Percentiles rank a stretch among this genome's conserved stretches.
Conservation (phyloP, 371 early-diverging fungal species). For the Thermomucor indicae-seudaticae region DNA sequence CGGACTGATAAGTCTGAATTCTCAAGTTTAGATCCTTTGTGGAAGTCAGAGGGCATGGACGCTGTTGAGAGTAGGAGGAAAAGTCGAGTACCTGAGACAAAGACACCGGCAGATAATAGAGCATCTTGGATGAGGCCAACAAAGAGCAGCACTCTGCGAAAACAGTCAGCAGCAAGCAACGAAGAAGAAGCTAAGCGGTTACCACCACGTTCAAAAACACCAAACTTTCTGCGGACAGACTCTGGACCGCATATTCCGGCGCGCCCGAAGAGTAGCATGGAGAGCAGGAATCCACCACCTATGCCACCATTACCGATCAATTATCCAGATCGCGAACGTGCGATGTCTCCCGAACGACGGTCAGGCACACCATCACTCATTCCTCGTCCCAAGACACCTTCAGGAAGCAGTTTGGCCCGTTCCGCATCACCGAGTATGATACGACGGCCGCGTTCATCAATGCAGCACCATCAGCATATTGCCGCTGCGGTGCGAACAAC, state of each 20-base stretch:
- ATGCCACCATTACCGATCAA: slow-evolving; percentile 2
- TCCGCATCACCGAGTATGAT: slow-evolving; percentile 23
- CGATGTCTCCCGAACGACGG: slow-evolving; percentile 19
- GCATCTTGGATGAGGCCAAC: slow-evolving; percentile 31
- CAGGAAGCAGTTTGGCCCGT: slow-evolving; percentile 5
- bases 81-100: slow-evolving; percentile 3
- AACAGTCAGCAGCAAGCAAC: slow-evolving; percentile 12
- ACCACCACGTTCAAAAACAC: slow-evolving; percentile 13
- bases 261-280: slow-evolving; percentile 19
- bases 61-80: not conserved
- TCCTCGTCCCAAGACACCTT: slow-evolving; percentile 31
- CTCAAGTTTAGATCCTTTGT: not conserved
- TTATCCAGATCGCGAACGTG: slow-evolving; percentile 16
- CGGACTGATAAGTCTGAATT: slow-evolving; percentile 1
- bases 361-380: slow-evolving; percentile 31
- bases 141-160: slow-evolving; percentile 23
- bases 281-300: slow-evolving; percentile 5
- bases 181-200: slow-evolving; percentile 5
- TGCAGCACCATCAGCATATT: slow-evolving; percentile 4
- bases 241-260: slow-evolving; percentile 8
- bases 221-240: slow-evolving; percentile 9
- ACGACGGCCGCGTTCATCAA: slow-evolving; percentile 36
- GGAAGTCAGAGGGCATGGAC: slow-evolving; percentile 7
- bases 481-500: not conserved
- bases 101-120: slow-evolving; percentile 4